These are phyloP conservation scores for Trypanosoma grayi DNA, from an alignment of 208 protist genomes.

Conservation along the genomic window DNA sequence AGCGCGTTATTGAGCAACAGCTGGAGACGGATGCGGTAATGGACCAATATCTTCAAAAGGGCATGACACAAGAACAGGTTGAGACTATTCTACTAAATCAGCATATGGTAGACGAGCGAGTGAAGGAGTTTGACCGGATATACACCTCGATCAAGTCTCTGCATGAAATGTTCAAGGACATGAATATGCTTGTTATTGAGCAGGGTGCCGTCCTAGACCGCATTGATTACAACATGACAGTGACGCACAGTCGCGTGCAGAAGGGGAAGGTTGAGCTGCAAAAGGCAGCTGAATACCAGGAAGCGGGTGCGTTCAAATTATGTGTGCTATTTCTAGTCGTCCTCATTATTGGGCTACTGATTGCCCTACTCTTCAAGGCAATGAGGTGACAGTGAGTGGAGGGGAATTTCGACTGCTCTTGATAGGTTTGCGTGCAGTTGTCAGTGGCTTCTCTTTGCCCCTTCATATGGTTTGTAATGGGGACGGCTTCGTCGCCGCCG, in stretches of 20 bases:
- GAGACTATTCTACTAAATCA: slow-evolving; percentile 91
- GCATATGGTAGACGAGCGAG: slow-evolving; percentile 88
- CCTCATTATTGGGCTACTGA: slow-evolving; percentile 81
- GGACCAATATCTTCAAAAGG: slow-evolving; percentile 90
- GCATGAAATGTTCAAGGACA: slow-evolving; percentile 94
- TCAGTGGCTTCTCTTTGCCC: not conserved
- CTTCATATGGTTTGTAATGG: slow-evolving; percentile 3
- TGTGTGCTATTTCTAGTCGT: slow-evolving; percentile 90
- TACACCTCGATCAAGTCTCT: slow-evolving; percentile 92
- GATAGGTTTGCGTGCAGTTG: not conserved
- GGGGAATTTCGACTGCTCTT: not conserved
- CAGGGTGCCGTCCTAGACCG: slow-evolving; percentile 94
- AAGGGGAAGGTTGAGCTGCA: slow-evolving; percentile 79
- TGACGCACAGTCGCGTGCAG: slow-evolving; percentile 84
- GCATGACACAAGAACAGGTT: slow-evolving; percentile 92
- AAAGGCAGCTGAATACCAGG: slow-evolving; percentile 89
- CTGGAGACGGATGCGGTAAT: slow-evolving; percentile 82
- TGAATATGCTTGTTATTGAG: slow-evolving; percentile 92
- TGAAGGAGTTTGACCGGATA: slow-evolving; percentile 93
- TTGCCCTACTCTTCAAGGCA: slow-evolving; percentile 88
- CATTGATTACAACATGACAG: slow-evolving; percentile 96
- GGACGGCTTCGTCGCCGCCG: too few relatives aligned
- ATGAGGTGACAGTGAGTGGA: slow-evolving; percentile 27
- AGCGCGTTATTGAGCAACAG: slow-evolving; percentile 84
- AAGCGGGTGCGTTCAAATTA: slow-evolving; percentile 88